Evolutionary conservation across 768 basidiomycete species (phyloP).

Genomic region (Naganishia randhawae): DNA sequence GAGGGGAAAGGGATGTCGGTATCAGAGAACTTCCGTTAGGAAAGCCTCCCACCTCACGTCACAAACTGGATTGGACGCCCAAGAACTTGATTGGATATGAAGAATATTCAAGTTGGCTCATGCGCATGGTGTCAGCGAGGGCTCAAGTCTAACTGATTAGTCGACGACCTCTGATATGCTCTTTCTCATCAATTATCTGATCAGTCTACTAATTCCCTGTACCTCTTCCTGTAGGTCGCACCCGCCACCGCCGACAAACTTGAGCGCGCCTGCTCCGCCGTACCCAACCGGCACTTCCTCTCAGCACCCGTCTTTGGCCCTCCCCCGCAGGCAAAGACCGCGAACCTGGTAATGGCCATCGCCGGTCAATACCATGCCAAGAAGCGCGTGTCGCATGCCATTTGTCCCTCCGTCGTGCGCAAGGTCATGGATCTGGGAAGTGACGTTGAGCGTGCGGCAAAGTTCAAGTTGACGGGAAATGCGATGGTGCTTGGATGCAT

Average conservation of each 20-base stretch:
- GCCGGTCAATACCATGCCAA: slow-evolving; percentile 77
- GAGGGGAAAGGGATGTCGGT: too few species aligned
- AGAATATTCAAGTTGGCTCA: too few species aligned
- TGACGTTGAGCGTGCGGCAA: slow-evolving; percentile 67
- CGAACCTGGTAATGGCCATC: slow-evolving; percentile 69
- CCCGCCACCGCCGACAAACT: slow-evolving; percentile 54
- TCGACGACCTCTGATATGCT: too few species aligned
- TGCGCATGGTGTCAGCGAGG: too few species aligned
- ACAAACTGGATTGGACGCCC: too few species aligned
- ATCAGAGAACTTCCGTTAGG: too few species aligned
- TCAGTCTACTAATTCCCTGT: slow-evolving; percentile 55
- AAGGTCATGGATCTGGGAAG: slow-evolving; percentile 72
- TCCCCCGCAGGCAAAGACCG: slow-evolving; percentile 63
- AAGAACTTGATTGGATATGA: too few species aligned
- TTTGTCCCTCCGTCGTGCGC: slow-evolving; percentile 72
- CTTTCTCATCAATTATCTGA: slow-evolving; percentile 23
- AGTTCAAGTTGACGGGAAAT: slow-evolving; percentile 48
- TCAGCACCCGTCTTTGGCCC: slow-evolving; percentile 70
- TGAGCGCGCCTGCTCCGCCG: slow-evolving; percentile 62
- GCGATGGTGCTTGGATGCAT: slow-evolving; percentile 49
- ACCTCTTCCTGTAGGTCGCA: slow-evolving; percentile 38
- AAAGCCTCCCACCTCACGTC: too few species aligned
- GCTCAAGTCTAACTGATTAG: too few species aligned
- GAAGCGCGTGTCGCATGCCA: slow-evolving; percentile 70
- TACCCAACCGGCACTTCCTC: slow-evolving; percentile 63